Conservation (phyloP, 225 moss, liverwort and hornwort species). For the Climacium dendroides region DNA sequence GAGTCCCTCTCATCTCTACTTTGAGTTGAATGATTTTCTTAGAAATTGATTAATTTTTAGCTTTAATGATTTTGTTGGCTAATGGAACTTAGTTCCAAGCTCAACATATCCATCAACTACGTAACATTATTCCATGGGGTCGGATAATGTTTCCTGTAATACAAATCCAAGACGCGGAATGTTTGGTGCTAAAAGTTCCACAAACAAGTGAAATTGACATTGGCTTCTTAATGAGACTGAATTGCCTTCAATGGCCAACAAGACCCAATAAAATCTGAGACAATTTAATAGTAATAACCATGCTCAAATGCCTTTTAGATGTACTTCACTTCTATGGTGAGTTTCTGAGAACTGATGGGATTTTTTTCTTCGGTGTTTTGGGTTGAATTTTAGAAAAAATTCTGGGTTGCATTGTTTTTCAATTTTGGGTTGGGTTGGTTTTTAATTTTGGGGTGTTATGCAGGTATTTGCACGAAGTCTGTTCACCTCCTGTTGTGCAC, state of each 20-base stretch:
- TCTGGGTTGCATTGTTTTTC: background rate
- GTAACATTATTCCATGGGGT: background rate
- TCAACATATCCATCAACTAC: background rate
- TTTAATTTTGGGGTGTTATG: background rate
- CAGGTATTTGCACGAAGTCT: slow-evolving; percentile 69
- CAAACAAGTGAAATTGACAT: background rate
- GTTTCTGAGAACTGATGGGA: background rate
- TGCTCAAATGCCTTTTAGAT: background rate
- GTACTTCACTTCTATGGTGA: background rate
- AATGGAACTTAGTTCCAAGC: no score
- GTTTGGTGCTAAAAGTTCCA: background rate
- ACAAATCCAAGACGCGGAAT: background rate
- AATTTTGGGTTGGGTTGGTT: no score
- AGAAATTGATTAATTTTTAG: no score
- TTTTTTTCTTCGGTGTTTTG: no score
- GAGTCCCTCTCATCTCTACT: background rate
- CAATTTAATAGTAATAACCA: no score
- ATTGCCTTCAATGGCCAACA: background rate
- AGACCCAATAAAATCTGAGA: background rate
- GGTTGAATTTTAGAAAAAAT: no score
- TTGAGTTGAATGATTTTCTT: background rate
- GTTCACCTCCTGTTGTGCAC: slow-evolving; percentile 64
- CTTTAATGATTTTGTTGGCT: background rate
- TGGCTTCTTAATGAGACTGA: background rate
- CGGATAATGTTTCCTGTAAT: background rate